These are phyloP conservation scores for Backusella circina DNA, from an alignment of 192 early-diverging fungal species.

Conservation along the genomic window DNA sequence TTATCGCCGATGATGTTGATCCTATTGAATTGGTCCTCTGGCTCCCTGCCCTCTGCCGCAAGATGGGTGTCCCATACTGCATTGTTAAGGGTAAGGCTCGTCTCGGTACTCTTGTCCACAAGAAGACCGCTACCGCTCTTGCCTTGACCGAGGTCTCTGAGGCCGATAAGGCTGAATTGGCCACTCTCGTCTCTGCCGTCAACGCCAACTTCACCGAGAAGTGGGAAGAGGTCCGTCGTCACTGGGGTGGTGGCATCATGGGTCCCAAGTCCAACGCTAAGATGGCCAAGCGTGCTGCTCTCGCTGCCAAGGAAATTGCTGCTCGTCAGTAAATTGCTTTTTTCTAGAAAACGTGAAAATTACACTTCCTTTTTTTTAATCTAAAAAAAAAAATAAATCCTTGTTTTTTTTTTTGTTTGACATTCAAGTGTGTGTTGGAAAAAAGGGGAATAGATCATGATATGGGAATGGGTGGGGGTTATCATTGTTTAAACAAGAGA, in stretches of 20 bases:
- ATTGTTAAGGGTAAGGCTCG: slow-evolving; percentile 99
- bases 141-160: slow-evolving; percentile 90
- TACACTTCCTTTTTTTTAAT: not conserved
- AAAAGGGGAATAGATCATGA: not conserved
- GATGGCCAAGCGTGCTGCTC: slow-evolving; percentile 72
- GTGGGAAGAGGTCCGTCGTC: slow-evolving; percentile 83
- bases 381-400: not conserved
- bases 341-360: not conserved
- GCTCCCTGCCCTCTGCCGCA: slow-evolving; percentile 99
- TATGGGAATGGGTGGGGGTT: too few species aligned
- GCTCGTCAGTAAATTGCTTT: slow-evolving; percentile 32
- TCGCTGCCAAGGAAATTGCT: slow-evolving; percentile 42
- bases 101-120: slow-evolving; percentile 98
- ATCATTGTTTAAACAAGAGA: too few species aligned
- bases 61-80: slow-evolving; percentile 99
- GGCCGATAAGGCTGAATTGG: slow-evolving; percentile 93
- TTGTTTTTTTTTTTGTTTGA: not conserved
- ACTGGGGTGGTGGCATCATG: slow-evolving; percentile 99
- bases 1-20: slow-evolving; percentile 99
- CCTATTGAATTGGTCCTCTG: slow-evolving; percentile 99
- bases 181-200: slow-evolving; percentile 85
- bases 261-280: slow-evolving; percentile 87
- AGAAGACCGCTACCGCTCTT: slow-evolving; percentile 98
- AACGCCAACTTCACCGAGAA: slow-evolving; percentile 98
- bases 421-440: not conserved